Evolutionary conservation across 2,329 filamentous ascomycete species (phyloP), one percentile per base, ranked within the genome.

Genomic region (Dendryphion nanum): DNA sequence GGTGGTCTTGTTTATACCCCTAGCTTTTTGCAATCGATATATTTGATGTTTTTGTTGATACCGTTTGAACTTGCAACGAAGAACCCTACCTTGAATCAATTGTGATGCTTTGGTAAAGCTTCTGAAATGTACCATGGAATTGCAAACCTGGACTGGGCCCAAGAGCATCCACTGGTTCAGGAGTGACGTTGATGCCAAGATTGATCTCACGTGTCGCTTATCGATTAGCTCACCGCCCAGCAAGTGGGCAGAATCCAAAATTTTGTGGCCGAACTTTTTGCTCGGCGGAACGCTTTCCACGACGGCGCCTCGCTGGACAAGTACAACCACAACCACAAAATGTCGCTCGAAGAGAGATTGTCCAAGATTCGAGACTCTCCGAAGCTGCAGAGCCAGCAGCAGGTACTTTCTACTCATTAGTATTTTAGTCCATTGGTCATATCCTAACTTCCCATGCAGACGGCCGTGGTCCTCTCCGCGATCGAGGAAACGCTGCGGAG

Each of bases 281-380:
- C 26, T 42, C 38, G 37, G 33, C 36, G 35, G 28, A 33, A 23
- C 8, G 8, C 8, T 26, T n/a, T n/a, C n/a, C n/a, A n/a, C 23
- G 23, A 8, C 16, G 14, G 24, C 28, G 18, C 30, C 24, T 31
- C 8, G 8, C 23, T 8, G 8, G 23, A 26, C 23, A 30, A 10
- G 15, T 4, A 3, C 10, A 35, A 47, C 47, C 44, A 38, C 16
- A 35, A 45, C 47, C 46, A n/a, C 56, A 53, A 47, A 47, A 72
- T 72, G 71, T 81, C 81, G 68, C 73, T 97, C 29, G 82, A 86
- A 66, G 91, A 95, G 75, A 94, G 89, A 76, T 81, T 98, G 66
- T 87, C 91, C 73, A 96, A 94, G 79, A 96, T 97, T 68, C 87
- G 93, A 71, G 93, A 70, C 52, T 69, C 87, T 63, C 93, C 93